Conservation (phyloP, 108 stramenopile genomes). For the Fragilariopsis cylindrus region DNA sequence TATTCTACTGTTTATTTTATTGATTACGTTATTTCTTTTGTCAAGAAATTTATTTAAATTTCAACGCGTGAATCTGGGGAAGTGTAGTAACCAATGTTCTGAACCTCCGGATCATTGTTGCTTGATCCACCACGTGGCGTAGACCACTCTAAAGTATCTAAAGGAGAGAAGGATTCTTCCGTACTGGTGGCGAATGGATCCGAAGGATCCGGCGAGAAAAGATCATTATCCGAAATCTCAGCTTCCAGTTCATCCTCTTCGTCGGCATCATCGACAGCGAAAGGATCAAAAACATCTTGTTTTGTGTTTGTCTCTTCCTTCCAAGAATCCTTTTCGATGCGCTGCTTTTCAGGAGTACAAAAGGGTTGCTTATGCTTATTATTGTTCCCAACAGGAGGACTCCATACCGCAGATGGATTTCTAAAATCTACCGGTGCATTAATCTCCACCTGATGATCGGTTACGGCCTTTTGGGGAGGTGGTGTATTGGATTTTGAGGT, state of each 20-base stretch:
- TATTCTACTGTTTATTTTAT: too few relatives aligned
- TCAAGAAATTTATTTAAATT: neutral
- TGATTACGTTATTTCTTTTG: too few relatives aligned
- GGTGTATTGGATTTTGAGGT: neutral
- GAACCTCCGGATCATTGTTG: neutral
- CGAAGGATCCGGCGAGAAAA: slow-evolving; percentile 19
- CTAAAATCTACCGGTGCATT: too few relatives aligned
- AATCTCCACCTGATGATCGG: neutral
- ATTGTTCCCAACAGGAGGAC: too few relatives aligned
- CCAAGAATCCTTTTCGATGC: neutral
- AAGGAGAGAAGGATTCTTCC: slow-evolving; percentile 30
- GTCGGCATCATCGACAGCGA: slow-evolving; percentile 22
- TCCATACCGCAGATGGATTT: too few relatives aligned
- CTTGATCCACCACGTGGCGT: neutral
- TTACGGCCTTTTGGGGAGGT: neutral
- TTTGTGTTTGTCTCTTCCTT: slow-evolving; percentile 1
- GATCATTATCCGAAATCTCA: slow-evolving; percentile 9
- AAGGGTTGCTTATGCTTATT: too few relatives aligned
- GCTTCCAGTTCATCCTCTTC: slow-evolving; percentile 2
- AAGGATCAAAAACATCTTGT: slow-evolving; percentile 31
- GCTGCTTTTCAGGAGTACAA: too few relatives aligned
- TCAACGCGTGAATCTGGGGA: slow-evolving; percentile 10
- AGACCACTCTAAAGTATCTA: slow-evolving; percentile 19
- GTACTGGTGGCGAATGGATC: slow-evolving; percentile 21
- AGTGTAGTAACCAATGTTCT: slow-evolving; percentile 20